Evolutionary conservation across 495 filamentous ascomycete species (phyloP).

Genomic region (Lasiosphaeriaceae sp.): DNA sequence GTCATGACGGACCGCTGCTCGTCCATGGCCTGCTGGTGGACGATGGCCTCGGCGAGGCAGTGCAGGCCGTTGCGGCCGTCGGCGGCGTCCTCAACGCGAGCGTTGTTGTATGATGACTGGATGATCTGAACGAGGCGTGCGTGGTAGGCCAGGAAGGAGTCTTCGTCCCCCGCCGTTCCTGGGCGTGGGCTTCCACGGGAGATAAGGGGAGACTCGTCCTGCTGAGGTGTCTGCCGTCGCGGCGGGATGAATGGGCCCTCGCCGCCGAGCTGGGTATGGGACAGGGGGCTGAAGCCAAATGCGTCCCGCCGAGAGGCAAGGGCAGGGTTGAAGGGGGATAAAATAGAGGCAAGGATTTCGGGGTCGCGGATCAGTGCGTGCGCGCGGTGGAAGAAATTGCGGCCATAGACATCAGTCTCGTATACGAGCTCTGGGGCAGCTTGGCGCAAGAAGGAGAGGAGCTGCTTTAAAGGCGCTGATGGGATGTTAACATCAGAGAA

Average conservation of each 20-base stretch:
- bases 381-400: constrained; percentile 40
- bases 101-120: constrained; percentile 25
- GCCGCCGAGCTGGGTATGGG: not conserved
- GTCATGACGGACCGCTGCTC: constrained; percentile 8
- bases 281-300: constrained; percentile 29
- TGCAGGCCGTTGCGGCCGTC: constrained; percentile 47
- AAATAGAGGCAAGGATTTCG: constrained; percentile 5
- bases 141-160: constrained; percentile 23
- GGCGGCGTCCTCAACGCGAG: constrained; percentile 32
- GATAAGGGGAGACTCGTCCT: not conserved
- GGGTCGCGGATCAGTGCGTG: constrained; percentile 20
- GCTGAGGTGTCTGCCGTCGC: constrained; percentile 3
- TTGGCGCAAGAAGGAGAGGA: constrained; percentile 23
- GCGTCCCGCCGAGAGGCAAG: constrained; percentile 27
- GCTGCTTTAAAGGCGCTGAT: constrained; percentile 19
- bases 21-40: constrained; percentile 27
- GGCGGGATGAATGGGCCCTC: constrained; percentile 14
- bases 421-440: constrained; percentile 28
- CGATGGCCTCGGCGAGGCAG: constrained; percentile 43
- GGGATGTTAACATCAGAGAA: constrained; percentile 21
- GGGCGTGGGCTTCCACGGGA: not conserved
- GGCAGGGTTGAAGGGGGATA: constrained; percentile 10
- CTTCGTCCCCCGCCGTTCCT: constrained; percentile 7
- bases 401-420: constrained; percentile 41
- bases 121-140: constrained; percentile 34